Conservation (phyloP, 2,329 filamentous ascomycete species). For the Penicillium sp. region DNA sequence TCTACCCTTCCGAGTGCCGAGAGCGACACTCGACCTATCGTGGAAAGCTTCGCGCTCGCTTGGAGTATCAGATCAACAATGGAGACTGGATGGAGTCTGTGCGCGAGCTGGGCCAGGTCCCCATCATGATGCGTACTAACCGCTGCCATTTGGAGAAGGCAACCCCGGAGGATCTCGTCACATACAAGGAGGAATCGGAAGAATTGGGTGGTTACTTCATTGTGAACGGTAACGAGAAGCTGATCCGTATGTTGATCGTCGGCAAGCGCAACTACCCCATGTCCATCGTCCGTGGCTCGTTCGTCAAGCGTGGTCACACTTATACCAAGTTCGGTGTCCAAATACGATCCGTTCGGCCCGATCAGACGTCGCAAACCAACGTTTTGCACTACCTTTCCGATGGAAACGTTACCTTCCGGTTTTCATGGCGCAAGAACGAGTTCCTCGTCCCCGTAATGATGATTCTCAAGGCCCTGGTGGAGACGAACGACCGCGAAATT, state of each 20-base stretch:
- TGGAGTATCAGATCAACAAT: conserved; percentile 86
- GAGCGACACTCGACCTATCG: conserved; percentile 91
- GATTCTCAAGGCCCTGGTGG: conserved; percentile 90
- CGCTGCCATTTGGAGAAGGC: conserved; percentile 87
- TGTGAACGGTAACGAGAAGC: conserved; percentile 96
- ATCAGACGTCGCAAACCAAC: conserved; percentile 97
- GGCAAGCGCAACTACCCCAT: conserved; percentile 92
- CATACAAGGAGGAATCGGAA: conserved; percentile 91
- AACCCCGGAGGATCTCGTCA: conserved; percentile 78
- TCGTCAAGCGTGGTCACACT: conserved; percentile 78
- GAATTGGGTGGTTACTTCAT: conserved; percentile 97
- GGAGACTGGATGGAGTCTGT: conserved; percentile 80
- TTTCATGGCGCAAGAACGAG: conserved; percentile 97
- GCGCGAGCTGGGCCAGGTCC: conserved; percentile 83
- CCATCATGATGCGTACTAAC: conserved; percentile 94
- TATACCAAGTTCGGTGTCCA: conserved; percentile 92
- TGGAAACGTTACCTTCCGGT: conserved; percentile 94
- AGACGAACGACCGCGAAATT: conserved; percentile 95
- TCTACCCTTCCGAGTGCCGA: conserved; percentile 89
- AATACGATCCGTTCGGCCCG: conserved; percentile 88
- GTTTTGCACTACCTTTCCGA: conserved; percentile 94
- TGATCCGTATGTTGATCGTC: conserved; percentile 88
- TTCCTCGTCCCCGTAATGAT: conserved; percentile 96
- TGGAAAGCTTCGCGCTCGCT: conserved; percentile 77
- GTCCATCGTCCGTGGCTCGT: conserved; percentile 89